phyloP scores from a whole-genome alignment of 2,329 filamentous ascomycete species.

The Didymella sp. region DNA sequence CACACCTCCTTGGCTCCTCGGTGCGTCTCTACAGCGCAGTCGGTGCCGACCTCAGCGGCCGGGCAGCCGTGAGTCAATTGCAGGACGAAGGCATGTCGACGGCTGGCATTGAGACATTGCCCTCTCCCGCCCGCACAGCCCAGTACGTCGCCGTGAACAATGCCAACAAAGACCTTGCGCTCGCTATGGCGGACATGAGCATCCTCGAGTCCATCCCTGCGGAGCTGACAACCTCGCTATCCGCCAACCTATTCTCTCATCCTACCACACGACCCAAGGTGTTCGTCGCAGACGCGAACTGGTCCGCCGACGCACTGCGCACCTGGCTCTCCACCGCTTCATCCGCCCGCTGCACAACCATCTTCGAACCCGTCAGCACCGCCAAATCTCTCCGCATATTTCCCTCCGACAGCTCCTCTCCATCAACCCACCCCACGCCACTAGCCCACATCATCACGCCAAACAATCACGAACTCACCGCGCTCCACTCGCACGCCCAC shows the following conservation, averaged over 20 bases:
- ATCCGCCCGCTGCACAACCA: constrained; percentile 56
- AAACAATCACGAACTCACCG: constrained; percentile 79
- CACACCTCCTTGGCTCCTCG: constrained; percentile 70
- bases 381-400: constrained; percentile 79
- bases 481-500: constrained; percentile 77
- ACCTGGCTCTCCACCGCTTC: constrained; percentile 71
- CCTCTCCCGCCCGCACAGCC: constrained; percentile 69
- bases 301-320: constrained; percentile 70
- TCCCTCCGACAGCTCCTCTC: constrained; percentile 59
- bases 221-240: constrained; percentile 23
- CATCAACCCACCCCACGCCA: constrained; percentile 69
- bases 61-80: constrained; percentile 72
- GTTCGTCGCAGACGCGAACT: constrained; percentile 88
- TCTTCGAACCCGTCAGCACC: constrained; percentile 88
- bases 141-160: constrained; percentile 94
- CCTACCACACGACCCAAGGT: constrained; percentile 64
- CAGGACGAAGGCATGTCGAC: constrained; percentile 69
- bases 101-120: constrained; percentile 62
- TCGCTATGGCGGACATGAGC: constrained; percentile 95
- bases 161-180: constrained; percentile 77
- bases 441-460: constrained; percentile 80
- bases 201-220: constrained; percentile 67
- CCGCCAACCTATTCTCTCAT: constrained; percentile 22
- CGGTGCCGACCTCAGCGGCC: constrained; percentile 79
- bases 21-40: constrained; percentile 82